Conservation (phyloP, 176 grass and related monocot species). For the Elymus sibiricus region DNA sequence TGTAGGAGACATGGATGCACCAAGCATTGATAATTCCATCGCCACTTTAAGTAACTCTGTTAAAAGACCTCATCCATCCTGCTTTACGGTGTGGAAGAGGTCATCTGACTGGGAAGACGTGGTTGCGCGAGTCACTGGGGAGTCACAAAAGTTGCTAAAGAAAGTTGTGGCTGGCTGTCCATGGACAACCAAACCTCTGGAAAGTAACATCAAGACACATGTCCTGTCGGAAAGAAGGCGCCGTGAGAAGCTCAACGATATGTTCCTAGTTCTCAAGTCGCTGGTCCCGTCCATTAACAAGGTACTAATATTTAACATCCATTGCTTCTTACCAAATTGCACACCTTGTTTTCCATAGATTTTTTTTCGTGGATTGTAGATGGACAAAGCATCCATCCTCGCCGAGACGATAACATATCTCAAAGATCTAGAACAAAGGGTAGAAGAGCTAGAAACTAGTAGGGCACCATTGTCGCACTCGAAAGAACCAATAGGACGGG, state of each 20-base stretch:
- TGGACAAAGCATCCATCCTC: conserved; percentile 79
- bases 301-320: conserved; percentile 12
- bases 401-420: conserved; percentile 67
- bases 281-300: conserved; percentile 69
- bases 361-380: conserved; percentile 23
- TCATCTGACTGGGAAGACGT: neutral
- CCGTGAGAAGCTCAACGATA: conserved; percentile 81
- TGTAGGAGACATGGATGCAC: neutral
- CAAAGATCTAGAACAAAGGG: conserved; percentile 57
- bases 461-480: neutral
- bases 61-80: conserved; percentile 22
- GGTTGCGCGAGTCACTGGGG: neutral
- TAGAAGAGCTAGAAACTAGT: conserved; percentile 58
- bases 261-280: conserved; percentile 60
- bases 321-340: too few relatives aligned
- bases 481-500: neutral
- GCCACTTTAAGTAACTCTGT: neutral
- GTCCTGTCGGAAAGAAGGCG: conserved; percentile 66
- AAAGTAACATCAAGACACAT: conserved; percentile 40
- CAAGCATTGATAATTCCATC: neutral
- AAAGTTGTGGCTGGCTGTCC: conserved; percentile 33
- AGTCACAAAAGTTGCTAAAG: conserved; percentile 72
- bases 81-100: conserved; percentile 49
- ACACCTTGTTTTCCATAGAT: neutral
- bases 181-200: conserved; percentile 27